A percentile compares a stretch with the other conserved stretches of the same genome.
These are phyloP conservation scores for Lodderomyces orthopsilosis DNA, from an alignment of 1,139 yeast species.

Conservation along the genomic window DNA sequence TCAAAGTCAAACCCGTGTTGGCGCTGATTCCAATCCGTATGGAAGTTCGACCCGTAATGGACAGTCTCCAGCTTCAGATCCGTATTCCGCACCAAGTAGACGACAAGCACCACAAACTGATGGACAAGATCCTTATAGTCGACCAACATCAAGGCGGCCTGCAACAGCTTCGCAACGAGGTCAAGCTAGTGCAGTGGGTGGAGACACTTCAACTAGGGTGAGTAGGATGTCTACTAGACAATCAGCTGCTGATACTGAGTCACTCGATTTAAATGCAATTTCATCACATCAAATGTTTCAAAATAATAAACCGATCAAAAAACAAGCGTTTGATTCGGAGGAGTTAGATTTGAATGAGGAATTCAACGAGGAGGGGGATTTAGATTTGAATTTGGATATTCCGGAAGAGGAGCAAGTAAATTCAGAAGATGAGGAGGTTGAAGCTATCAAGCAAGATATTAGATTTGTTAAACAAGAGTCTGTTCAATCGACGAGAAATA, in stretches of 20 bases:
- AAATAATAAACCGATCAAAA: constrained; percentile 25
- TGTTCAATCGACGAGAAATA: constrained; percentile 80
- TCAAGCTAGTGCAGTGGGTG: background rate
- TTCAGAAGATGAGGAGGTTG: constrained; percentile 83
- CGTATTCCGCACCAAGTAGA: constrained; percentile 7
- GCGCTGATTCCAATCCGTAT: constrained; percentile 5
- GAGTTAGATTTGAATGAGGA: constrained; percentile 31
- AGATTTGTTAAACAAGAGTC: constrained; percentile 86
- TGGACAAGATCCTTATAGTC: background rate
- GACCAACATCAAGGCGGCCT: constrained; percentile 2
- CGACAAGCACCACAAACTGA: background rate
- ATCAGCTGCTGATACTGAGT: constrained; percentile 27
- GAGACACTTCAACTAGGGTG: background rate
- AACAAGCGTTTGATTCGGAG: constrained; percentile 21
- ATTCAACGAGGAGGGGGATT: constrained; percentile 27
- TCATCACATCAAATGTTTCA: constrained; percentile 36
- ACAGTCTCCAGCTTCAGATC: constrained; percentile 3
- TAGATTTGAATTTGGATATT: constrained; percentile 41
- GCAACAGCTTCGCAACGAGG: background rate
- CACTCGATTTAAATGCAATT: constrained; percentile 42
- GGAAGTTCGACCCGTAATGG: background rate
- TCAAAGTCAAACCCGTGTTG: background rate
- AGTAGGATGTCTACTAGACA: constrained; percentile 11
- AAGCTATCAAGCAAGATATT: constrained; percentile 80
- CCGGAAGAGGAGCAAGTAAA: constrained; percentile 46